phyloP scores from a whole-genome alignment of 2,329 filamentous ascomycete genomes.

The Aspergillus terreus region DNA sequence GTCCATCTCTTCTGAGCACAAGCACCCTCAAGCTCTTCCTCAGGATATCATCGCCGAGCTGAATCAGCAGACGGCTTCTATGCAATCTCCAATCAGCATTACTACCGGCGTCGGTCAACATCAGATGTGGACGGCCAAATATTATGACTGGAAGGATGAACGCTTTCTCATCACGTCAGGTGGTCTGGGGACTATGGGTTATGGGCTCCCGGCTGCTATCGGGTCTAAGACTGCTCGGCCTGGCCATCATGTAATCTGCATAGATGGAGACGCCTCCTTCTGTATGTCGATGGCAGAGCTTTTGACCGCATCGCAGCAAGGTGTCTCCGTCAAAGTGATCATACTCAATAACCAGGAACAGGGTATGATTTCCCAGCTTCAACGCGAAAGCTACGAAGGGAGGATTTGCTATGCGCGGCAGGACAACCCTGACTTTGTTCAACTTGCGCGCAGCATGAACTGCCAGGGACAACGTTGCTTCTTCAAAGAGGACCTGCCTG shows the following conservation, averaged over 20 bases:
- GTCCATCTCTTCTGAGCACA: slow-evolving; percentile 13
- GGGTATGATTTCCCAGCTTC: background rate
- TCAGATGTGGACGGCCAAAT: slow-evolving; percentile 96
- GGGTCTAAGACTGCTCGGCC: background rate
- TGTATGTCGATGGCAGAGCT: slow-evolving; percentile 1
- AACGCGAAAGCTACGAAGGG: background rate
- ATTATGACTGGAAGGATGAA: slow-evolving; percentile 84
- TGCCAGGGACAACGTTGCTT: background rate
- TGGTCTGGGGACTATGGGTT: slow-evolving; percentile 57
- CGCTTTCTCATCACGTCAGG: slow-evolving; percentile 91
- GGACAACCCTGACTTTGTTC: background rate
- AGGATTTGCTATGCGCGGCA: background rate
- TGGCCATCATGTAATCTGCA: background rate
- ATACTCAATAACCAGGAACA: slow-evolving; percentile 1
- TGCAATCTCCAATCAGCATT: slow-evolving; percentile 77
- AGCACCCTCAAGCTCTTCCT: slow-evolving; percentile 52
- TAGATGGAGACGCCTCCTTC: slow-evolving; percentile 4
- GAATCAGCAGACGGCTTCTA: slow-evolving; percentile 69
- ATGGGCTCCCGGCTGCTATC: slow-evolving; percentile 1
- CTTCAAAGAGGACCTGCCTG: background rate
- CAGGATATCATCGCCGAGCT: slow-evolving; percentile 85
- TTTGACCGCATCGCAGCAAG: background rate
- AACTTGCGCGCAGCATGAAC: slow-evolving; percentile 2
- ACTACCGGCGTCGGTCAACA: slow-evolving; percentile 91
- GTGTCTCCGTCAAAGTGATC: background rate